Percentiles rank a stretch among this genome's conserved stretches.
Conservation (phyloP, 345 rosid genomes). For the Chamaenerion angustifolium region DNA sequence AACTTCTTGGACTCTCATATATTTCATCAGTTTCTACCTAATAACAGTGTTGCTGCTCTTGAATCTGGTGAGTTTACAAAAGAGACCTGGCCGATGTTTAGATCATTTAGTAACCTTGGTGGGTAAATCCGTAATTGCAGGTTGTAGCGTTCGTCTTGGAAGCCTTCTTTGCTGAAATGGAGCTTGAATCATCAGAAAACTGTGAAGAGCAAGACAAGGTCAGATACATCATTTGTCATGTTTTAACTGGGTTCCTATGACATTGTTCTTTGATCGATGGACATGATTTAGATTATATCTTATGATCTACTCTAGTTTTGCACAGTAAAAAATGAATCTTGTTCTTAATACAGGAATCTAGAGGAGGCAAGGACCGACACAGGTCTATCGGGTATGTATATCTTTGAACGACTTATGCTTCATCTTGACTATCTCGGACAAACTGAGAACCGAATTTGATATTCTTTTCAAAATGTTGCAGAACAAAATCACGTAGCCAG, state of each 20-base stretch:
- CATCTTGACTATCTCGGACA: too few relatives aligned
- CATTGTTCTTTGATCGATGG: neutral
- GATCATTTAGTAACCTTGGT: neutral
- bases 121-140: slow-evolving; percentile 30
- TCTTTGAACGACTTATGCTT: slow-evolving; percentile 1
- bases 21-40: slow-evolving; percentile 89
- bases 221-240: slow-evolving; percentile 1
- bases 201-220: slow-evolving; percentile 44
- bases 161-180: slow-evolving; percentile 93
- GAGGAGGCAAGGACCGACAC: slow-evolving; percentile 21
- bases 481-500: slow-evolving; percentile 77
- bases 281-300: neutral
- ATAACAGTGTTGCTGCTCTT: slow-evolving; percentile 63
- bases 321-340: neutral
- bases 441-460: neutral
- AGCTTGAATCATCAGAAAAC: slow-evolving; percentile 53
- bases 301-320: neutral
- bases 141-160: slow-evolving; percentile 96
- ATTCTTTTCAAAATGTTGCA: slow-evolving; percentile 17
- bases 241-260: neutral
- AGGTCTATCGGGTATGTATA: slow-evolving; percentile 52
- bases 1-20: slow-evolving; percentile 57
- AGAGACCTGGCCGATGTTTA: neutral
- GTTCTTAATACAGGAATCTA: slow-evolving; percentile 26
- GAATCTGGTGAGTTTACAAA: slow-evolving; percentile 59